Evolutionary conservation across 768 basidiomycete species (phyloP).

Genomic region (Leccinum truebloodii): DNA sequence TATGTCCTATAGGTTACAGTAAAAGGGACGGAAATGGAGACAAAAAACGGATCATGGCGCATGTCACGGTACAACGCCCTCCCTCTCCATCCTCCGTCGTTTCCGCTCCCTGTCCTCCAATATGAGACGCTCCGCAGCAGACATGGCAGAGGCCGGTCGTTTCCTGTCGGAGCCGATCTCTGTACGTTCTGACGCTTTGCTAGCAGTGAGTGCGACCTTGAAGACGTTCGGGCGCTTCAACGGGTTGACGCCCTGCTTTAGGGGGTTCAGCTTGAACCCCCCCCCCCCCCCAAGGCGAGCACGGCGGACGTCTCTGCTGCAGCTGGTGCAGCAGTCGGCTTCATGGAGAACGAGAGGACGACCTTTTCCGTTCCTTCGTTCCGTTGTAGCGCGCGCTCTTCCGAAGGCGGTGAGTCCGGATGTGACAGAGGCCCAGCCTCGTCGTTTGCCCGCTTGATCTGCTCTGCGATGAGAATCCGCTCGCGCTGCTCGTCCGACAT

Average conservation of each 20-base stretch:
- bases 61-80: too few relatives aligned
- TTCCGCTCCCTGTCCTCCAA: too few relatives aligned
- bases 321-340: slow-evolving; percentile 37
- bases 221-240: too few relatives aligned
- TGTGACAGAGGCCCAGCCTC: slow-evolving; percentile 32
- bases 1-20: too few relatives aligned
- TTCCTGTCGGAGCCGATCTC: too few relatives aligned
- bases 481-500: slow-evolving; percentile 96
- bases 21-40: too few relatives aligned
- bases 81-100: too few relatives aligned
- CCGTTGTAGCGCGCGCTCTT: slow-evolving; percentile 62
- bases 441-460: slow-evolving; percentile 86
- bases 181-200: too few relatives aligned
- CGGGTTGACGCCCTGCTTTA: slow-evolving; percentile 45
- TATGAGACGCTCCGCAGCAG: too few relatives aligned
- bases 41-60: too few relatives aligned
- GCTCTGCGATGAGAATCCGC: slow-evolving; percentile 83
- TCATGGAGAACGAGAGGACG: slow-evolving; percentile 69
- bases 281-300: slow-evolving; percentile 37
- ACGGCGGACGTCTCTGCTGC: slow-evolving; percentile 33
- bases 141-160: too few relatives aligned
- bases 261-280: slow-evolving; percentile 67
- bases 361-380: slow-evolving; percentile 74
- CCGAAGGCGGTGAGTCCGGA: slow-evolving; percentile 41
- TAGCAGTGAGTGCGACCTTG: too few relatives aligned